phyloP scores from a whole-genome alignment of 805 yeast species.

The Starmerella kuoi region DNA sequence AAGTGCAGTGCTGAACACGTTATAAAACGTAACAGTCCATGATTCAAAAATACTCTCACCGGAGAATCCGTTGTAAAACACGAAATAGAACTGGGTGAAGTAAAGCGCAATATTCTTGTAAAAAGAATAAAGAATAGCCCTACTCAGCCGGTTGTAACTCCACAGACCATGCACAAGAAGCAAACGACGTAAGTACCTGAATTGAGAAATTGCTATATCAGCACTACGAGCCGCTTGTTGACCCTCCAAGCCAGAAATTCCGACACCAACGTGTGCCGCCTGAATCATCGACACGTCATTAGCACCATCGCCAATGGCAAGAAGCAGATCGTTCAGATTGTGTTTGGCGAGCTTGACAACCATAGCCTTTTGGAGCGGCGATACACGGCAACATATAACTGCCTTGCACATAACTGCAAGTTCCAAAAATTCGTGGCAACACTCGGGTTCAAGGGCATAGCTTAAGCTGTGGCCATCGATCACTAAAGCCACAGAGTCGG shows the following conservation, averaged over 20 bases:
- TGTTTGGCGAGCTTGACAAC: constrained; percentile 90
- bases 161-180: constrained; percentile 92
- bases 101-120: constrained; percentile 91
- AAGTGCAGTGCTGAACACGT: constrained; percentile 82
- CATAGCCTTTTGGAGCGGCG: constrained; percentile 91
- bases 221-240: constrained; percentile 99
- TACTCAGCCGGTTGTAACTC: constrained; percentile 91
- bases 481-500: constrained; percentile 70
- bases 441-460: constrained; percentile 68
- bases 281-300: constrained; percentile 98
- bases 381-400: constrained; percentile 94
- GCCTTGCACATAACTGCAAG: constrained; percentile 85
- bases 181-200: constrained; percentile 69
- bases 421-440: constrained; percentile 66
- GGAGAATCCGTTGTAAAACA: constrained; percentile 78
- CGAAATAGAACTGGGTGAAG: constrained; percentile 98
- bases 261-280: constrained; percentile 98
- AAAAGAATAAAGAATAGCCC: constrained; percentile 86
- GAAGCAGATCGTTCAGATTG: constrained; percentile 47
- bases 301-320: constrained; percentile 98
- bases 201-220: constrained; percentile 93
- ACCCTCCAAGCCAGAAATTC: constrained; percentile 98
- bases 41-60: constrained; percentile 96
- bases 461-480: constrained; percentile 90
- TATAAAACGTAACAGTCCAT: constrained; percentile 94